phyloP scores from a whole-genome alignment of 2,329 filamentous ascomycete genomes.

The Neopestalotiopsis sp. region DNA sequence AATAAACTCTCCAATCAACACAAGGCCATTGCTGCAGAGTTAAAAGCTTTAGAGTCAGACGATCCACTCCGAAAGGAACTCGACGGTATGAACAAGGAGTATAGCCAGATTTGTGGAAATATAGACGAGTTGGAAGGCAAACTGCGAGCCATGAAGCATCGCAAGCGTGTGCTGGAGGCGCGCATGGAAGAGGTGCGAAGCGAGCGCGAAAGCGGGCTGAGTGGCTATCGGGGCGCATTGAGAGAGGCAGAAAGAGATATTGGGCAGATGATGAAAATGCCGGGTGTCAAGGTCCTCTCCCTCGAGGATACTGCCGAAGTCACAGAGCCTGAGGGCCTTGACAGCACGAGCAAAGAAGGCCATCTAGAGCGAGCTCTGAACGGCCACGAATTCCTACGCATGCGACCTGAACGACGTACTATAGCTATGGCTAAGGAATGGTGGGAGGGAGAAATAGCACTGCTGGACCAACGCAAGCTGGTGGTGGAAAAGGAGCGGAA shows the following conservation, averaged over 20 bases:
- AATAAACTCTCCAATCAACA: conserved; percentile 56
- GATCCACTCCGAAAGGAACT: conserved; percentile 67
- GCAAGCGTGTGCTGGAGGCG: conserved; percentile 62
- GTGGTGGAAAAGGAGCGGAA: conserved; percentile 65
- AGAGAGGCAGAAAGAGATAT: conserved; percentile 70
- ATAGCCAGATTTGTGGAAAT: conserved; percentile 59
- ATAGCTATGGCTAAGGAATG: conserved; percentile 73
- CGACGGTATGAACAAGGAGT: conserved; percentile 60
- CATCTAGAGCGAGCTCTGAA: conserved; percentile 20
- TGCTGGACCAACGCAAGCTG: conserved; percentile 58
- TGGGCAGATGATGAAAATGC: conserved; percentile 60
- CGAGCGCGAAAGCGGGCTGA: conserved; percentile 71
- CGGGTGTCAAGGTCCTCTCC: conserved; percentile 55
- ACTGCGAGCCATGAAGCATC: conserved; percentile 63
- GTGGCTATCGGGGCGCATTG: conserved; percentile 71
- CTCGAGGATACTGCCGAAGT: conserved; percentile 6
- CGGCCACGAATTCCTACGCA: conserved; percentile 56
- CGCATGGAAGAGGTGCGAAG: conserved; percentile 69
- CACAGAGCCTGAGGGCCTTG: conserved; percentile 23
- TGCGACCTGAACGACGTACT: conserved; percentile 70
- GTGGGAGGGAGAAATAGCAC: conserved; percentile 68
- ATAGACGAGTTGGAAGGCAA: conserved; percentile 70
- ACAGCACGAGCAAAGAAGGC: conserved; percentile 26
- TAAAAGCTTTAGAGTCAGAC: conserved; percentile 59
- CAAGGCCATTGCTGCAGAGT: conserved; percentile 54